Base-by-base conservation (phyloP, 768 basidiomycete species). In the Rhizopogon vulgaris region DNA sequence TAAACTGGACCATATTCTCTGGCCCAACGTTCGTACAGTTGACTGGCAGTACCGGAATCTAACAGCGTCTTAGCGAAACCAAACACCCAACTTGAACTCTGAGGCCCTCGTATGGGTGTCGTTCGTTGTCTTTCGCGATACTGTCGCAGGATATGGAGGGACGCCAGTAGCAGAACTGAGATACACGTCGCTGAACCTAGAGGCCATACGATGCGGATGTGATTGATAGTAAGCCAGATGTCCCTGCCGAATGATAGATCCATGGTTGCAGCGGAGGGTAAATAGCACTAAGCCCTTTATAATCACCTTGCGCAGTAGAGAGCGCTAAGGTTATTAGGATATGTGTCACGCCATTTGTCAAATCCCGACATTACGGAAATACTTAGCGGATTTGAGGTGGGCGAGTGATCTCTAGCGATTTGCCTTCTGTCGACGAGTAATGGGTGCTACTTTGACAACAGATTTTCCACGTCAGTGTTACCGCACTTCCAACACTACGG, bases 1-100 rank as follows among this genome's bases (percentile, higher is more conserved):
- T 61, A 81, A 0, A 73, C 74, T 1, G 72, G 54, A 2, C 80
- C 80, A 42, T 78, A 78, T 41, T 73, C 55, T 3, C 52, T 56
- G 2, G 66, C 65, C 80, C 79, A 80, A 2, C 61, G 39, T 42
- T 77, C 76, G 52, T 70, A 73, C 6, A 78, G 18, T 1, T 55
- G 30, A 0, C 65, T 68, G 7, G 64, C 47, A 45, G 71, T 67
- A 0, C 60, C 60, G 0, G 66, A 52, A 17, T 68, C 58, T 30
- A 60, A 55, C 17, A 75, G 32, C 11, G 58, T 36, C 6, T 59
- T 60, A 22, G 59, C 56, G 11, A 66, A 46, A 12, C 78, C 78
- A 52, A 76, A 74, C 25, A 79, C 30, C 50, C 70, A 66, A 51
- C 71, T 77, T 34, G 55, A 56, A 28, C 65, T 70, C 0, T 59